phyloP scores from a whole-genome alignment of 345 rosid genomes.

The Cochlearia excelsa region DNA sequence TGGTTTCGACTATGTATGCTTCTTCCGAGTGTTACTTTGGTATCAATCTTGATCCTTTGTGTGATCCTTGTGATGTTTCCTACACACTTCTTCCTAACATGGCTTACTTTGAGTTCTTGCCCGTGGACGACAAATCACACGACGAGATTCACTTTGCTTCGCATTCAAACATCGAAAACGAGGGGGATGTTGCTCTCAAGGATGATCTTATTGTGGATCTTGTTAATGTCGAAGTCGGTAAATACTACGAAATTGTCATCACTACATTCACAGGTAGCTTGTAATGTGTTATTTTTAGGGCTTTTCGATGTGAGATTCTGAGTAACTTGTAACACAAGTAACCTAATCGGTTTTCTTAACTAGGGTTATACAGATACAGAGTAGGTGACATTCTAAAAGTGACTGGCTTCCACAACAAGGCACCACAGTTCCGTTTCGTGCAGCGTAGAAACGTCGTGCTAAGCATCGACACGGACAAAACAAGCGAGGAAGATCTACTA shows the following conservation, averaged over 20 bases:
- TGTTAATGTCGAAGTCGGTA: constrained; percentile 65
- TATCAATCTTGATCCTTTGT: constrained; percentile 68
- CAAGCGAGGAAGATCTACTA: constrained; percentile 83
- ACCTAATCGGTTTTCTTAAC: neutral
- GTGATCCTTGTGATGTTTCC: constrained; percentile 77
- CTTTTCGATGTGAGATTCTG: neutral
- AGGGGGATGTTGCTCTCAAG: constrained; percentile 48
- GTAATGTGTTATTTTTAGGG: neutral
- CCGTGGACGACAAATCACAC: constrained; percentile 48
- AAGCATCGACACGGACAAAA: constrained; percentile 88
- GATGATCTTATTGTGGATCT: constrained; percentile 56
- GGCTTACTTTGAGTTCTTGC: constrained; percentile 93
- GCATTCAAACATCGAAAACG: constrained; percentile 44
- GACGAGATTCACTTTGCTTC: constrained; percentile 33
- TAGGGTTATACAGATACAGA: constrained; percentile 83
- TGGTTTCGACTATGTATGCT: constrained; percentile 90
- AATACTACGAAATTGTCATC: constrained; percentile 77
- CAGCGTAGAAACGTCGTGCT: constrained; percentile 74
- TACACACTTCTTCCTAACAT: constrained; percentile 87
- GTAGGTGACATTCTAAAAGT: constrained; percentile 90
- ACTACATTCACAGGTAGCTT: constrained; percentile 77
- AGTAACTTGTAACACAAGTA: constrained; percentile 28
- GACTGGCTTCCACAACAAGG: constrained; percentile 72
- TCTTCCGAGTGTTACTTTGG: constrained; percentile 95
- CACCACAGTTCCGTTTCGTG: constrained; percentile 85